phyloP scores from a whole-genome alignment of 2,329 filamentous ascomycete species.

The Cytospora chrysosperma region DNA sequence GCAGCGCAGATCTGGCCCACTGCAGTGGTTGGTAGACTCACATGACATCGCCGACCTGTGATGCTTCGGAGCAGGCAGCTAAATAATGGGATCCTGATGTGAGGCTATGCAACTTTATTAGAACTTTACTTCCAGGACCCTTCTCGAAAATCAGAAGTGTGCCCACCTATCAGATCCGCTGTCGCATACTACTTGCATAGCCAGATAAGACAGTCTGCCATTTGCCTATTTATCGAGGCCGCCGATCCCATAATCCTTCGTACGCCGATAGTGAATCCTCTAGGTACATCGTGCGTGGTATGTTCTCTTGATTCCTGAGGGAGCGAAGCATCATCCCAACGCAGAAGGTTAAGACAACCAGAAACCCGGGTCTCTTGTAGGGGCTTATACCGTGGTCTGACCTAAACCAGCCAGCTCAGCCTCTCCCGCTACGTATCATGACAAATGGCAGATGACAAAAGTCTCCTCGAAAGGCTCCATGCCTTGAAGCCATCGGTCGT shows the following conservation, averaged over 20 bases:
- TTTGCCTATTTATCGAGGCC: not conserved
- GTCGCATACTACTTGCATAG: not conserved
- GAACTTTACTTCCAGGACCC: not conserved
- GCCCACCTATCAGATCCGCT: not conserved
- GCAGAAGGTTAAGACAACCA: not conserved
- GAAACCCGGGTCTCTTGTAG: not conserved
- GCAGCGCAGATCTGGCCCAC: not conserved
- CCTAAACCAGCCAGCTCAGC: not conserved
- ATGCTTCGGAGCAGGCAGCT: not conserved
- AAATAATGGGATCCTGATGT: not conserved
- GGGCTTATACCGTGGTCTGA: not conserved
- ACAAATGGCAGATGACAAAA: slow-evolving; percentile 38
- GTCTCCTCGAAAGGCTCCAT: slow-evolving; percentile 53
- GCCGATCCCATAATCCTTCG: not conserved
- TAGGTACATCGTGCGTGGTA: not conserved
- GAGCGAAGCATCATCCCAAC: not conserved
- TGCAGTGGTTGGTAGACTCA: too few relatives aligned
- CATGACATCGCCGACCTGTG: not conserved
- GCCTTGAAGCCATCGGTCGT: slow-evolving; percentile 47
- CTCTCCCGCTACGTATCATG: not conserved
- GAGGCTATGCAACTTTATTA: not conserved
- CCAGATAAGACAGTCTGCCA: not conserved
- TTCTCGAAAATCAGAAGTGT: not conserved
- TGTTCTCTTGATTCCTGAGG: not conserved
- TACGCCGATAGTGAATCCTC: not conserved